Percentiles rank a stretch among this genome's conserved stretches.
Evolutionary conservation across 768 basidiomycete species (phyloP).

Genomic region (Obba rivulosa): DNA sequence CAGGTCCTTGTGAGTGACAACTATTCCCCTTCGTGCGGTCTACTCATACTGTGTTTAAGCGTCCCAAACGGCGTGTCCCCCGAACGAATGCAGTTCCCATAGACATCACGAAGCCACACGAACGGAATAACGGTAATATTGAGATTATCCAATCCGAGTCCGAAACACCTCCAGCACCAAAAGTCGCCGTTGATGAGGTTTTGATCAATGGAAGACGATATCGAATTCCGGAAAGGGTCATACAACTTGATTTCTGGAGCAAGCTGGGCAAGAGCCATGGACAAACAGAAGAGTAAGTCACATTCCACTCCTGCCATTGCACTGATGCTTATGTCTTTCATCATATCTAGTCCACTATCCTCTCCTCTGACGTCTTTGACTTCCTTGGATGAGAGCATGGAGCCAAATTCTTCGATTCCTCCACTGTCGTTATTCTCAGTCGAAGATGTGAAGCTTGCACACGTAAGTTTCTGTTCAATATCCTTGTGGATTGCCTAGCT

Average conservation of each 20-base stretch:
- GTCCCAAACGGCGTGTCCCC: conserved; percentile 74
- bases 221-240: conserved; percentile 86
- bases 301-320: neutral
- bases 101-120: conserved; percentile 66
- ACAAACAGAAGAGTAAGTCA: conserved; percentile 37
- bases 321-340: neutral
- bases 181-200: conserved; percentile 71
- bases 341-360: conserved; percentile 45
- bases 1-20: conserved; percentile 61
- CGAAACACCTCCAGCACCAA: conserved; percentile 33
- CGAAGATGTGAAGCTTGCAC: conserved; percentile 56
- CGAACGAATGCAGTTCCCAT: conserved; percentile 63
- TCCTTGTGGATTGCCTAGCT: neutral
- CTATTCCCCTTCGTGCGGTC: conserved; percentile 1
- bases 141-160: conserved; percentile 73
- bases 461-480: conserved; percentile 33
- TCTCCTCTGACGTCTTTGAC: conserved; percentile 73
- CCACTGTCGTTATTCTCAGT: conserved; percentile 21
- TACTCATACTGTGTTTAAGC: conserved; percentile 37
- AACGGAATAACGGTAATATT: conserved; percentile 90
- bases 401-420: conserved; percentile 19
- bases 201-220: conserved; percentile 87
- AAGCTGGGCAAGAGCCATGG: conserved; percentile 50
- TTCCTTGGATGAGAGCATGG: conserved; percentile 59
- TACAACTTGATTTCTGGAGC: conserved; percentile 94